A percentile compares a stretch with the other conserved stretches of the same genome.
Evolutionary conservation across 2,329 filamentous ascomycete species (phyloP).

Genomic region (Exophiala mesophila): DNA sequence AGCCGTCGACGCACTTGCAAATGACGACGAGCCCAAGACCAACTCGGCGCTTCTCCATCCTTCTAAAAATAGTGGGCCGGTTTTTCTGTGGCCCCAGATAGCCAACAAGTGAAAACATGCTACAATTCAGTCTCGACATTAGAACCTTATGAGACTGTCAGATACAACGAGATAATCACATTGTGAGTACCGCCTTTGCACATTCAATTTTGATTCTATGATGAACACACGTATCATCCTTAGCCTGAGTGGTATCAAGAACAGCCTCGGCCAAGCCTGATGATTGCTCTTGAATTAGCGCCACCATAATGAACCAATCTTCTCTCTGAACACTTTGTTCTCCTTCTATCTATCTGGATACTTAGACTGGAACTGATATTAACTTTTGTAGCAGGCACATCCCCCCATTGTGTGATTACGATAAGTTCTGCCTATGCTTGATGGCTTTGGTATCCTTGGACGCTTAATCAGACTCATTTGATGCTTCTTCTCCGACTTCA

Average conservation of each 20-base stretch:
- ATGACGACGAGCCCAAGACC: conserved; percentile 1
- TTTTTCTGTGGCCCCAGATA: background rate
- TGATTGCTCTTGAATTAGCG: conserved; percentile 33
- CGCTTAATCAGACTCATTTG: too few relatives aligned
- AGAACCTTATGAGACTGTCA: too few relatives aligned
- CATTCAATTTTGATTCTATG: conserved; percentile 41
- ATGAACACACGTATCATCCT: conserved; percentile 98
- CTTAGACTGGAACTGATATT: too few relatives aligned
- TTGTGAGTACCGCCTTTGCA: conserved; percentile 13
- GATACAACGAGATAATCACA: too few relatives aligned
- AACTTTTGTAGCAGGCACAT: too few relatives aligned
- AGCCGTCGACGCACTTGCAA: conserved; percentile 13
- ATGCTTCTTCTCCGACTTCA: too few relatives aligned
- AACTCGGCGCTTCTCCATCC: background rate
- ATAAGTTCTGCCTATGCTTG: too few relatives aligned
- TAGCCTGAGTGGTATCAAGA: conserved; percentile 58
- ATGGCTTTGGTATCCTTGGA: too few relatives aligned
- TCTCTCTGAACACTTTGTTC: conserved; percentile 39
- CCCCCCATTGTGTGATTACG: too few relatives aligned
- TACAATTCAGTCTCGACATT: background rate
- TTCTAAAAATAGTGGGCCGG: background rate
- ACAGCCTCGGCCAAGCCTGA: conserved; percentile 22
- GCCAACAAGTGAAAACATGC: background rate
- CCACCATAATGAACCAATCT: conserved; percentile 41
- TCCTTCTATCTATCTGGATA: too few relatives aligned